Conservation (phyloP, 768 basidiomycete species). For the Suillus americanus region DNA sequence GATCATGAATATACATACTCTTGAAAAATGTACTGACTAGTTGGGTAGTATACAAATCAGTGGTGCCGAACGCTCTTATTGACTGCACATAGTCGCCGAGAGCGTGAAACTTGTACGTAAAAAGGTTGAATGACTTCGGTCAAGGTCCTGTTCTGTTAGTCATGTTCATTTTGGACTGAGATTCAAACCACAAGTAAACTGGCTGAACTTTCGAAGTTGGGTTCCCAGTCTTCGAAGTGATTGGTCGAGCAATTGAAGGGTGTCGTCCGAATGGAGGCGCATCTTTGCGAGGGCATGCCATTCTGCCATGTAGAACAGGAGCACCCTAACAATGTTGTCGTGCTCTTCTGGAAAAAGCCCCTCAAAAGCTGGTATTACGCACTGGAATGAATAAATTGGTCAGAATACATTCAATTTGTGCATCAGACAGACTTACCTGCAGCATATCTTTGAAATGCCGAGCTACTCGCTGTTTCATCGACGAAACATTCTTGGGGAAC, state of each 20-base stretch:
- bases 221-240: background rate
- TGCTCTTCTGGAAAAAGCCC: background rate
- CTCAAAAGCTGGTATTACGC: background rate
- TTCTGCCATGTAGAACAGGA: background rate
- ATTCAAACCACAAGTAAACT: too few relatives aligned
- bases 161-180: background rate
- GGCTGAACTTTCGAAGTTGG: background rate
- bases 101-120: background rate
- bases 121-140: background rate
- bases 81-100: background rate
- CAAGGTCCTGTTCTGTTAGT: too few relatives aligned
- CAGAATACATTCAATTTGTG: too few relatives aligned
- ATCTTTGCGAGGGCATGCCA: background rate
- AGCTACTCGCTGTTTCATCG: background rate
- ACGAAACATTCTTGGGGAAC: background rate
- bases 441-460: background rate
- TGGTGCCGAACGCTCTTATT: background rate
- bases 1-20: too few relatives aligned
- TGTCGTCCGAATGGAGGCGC: background rate
- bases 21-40: too few relatives aligned
- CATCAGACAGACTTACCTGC: background rate
- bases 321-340: background rate
- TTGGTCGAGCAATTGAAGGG: background rate
- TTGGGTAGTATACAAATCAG: background rate
- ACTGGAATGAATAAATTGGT: background rate